These are phyloP conservation scores for Colletotrichum siamense DNA, from an alignment of 2,329 filamentous ascomycete species.

Conservation along the genomic window DNA sequence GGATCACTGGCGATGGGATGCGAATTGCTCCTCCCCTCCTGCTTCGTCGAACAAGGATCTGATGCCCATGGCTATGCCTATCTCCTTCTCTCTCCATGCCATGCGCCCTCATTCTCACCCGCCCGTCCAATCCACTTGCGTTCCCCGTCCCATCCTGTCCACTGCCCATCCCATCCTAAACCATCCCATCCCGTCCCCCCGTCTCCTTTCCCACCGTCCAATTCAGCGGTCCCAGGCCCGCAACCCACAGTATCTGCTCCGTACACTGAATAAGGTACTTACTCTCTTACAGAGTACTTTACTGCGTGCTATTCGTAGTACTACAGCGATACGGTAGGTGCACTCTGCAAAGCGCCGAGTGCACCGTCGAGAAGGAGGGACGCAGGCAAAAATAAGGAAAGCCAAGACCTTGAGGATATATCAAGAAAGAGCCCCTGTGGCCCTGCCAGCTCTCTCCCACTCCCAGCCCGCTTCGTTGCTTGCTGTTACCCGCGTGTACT, in stretches of 20 bases:
- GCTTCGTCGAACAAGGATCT: background rate
- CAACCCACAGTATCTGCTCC: background rate
- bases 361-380: background rate
- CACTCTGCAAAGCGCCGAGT: background rate
- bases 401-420: slow-evolving; percentile 16
- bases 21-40: slow-evolving; percentile 3
- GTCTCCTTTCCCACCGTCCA: slow-evolving; percentile 5
- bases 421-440: slow-evolving; percentile 19
- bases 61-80: slow-evolving; percentile 4
- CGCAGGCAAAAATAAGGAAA: background rate
- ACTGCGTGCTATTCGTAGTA: background rate
- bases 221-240: background rate
- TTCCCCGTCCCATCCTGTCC: slow-evolving; percentile 10
- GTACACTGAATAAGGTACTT: background rate
- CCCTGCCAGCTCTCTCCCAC: background rate
- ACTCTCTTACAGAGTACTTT: background rate
- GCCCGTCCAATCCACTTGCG: slow-evolving; percentile 6
- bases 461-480: background rate
- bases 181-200: background rate
- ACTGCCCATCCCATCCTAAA: background rate
- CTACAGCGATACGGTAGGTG: background rate
- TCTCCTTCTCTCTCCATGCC: slow-evolving; percentile 9
- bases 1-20: background rate
- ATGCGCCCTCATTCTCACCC: background rate
- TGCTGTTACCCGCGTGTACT: background rate